phyloP scores from a whole-genome alignment of 345 rosid genomes.

The Salix udensis region DNA sequence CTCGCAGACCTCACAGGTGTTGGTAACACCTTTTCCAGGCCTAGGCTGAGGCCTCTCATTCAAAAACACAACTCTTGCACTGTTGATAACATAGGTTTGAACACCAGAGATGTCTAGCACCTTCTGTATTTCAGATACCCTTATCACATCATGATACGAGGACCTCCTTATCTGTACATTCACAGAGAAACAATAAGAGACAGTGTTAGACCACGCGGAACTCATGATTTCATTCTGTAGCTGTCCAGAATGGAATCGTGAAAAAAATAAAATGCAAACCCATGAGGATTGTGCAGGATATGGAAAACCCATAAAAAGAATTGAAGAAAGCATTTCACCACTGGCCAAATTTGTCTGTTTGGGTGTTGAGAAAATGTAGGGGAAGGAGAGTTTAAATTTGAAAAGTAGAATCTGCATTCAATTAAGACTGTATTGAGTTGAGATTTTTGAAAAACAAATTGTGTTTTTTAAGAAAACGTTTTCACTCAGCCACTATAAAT shows the following conservation, averaged over 20 bases:
- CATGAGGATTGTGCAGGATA: not conserved
- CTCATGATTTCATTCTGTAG: not conserved
- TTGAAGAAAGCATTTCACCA: not conserved
- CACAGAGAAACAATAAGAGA: not conserved
- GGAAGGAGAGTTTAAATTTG: not conserved
- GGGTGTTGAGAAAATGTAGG: not conserved
- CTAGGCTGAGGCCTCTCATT: slow-evolving; percentile 65
- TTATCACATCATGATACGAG: slow-evolving; percentile 69
- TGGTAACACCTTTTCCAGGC: slow-evolving; percentile 63
- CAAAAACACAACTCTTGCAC: slow-evolving; percentile 64
- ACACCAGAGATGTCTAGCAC: slow-evolving; percentile 55
- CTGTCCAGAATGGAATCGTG: not conserved
- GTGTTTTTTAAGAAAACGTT: not conserved
- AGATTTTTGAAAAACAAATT: not conserved
- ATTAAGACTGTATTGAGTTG: not conserved
- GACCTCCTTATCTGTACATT: slow-evolving; percentile 60
- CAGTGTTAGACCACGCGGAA: not conserved
- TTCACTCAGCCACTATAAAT: not conserved
- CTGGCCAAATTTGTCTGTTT: not conserved
- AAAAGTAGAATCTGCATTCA: not conserved
- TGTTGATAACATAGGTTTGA: slow-evolving; percentile 62
- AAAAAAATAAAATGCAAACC: slow-evolving; percentile 5
- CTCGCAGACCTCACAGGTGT: slow-evolving; percentile 56
- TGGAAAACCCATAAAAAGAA: not conserved
- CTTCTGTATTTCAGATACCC: slow-evolving; percentile 62